These are phyloP conservation scores for Lojkania enalia DNA, from an alignment of 2,329 filamentous ascomycete species.

Conservation along the genomic window DNA sequence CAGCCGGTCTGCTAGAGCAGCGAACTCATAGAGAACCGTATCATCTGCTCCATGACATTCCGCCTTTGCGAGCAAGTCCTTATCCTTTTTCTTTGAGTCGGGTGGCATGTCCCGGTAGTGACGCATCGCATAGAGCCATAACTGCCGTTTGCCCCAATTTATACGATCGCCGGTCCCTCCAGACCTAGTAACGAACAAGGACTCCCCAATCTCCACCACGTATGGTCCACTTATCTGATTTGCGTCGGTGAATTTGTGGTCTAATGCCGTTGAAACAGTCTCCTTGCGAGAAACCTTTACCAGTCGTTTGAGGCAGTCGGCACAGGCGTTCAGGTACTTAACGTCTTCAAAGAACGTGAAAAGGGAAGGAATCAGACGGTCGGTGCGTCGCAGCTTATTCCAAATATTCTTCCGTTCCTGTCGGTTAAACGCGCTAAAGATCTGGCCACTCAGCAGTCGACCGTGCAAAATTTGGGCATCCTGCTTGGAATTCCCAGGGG, in stretches of 20 bases:
- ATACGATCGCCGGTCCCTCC: constrained; percentile 5
- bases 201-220: constrained; percentile 29
- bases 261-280: constrained; percentile 2
- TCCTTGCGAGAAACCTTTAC: constrained; percentile 10
- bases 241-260: constrained; percentile 13
- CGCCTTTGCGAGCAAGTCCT: constrained; percentile 23
- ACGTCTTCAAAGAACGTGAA: constrained; percentile 10
- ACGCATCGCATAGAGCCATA: constrained; percentile 9
- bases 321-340: constrained; percentile 7
- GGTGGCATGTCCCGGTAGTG: constrained; percentile 1
- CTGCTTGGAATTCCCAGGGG: constrained; percentile 29
- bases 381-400: constrained; percentile 23
- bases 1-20: constrained; percentile 13
- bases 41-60: constrained; percentile 7
- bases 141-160: not conserved
- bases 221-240: constrained; percentile 1
- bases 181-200: constrained; percentile 18
- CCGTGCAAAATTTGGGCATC: constrained; percentile 31
- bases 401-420: constrained; percentile 36
- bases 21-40: constrained; percentile 11
- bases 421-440: constrained; percentile 38
- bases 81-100: not conserved
- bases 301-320: constrained; percentile 7
- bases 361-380: constrained; percentile 9
- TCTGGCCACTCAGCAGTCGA: constrained; percentile 32